A percentile compares a stretch with the other conserved stretches of the same genome.
These are phyloP conservation scores for Fomes fomentarius DNA, from an alignment of 1,284 basidiomycete species.

Conservation along the genomic window DNA sequence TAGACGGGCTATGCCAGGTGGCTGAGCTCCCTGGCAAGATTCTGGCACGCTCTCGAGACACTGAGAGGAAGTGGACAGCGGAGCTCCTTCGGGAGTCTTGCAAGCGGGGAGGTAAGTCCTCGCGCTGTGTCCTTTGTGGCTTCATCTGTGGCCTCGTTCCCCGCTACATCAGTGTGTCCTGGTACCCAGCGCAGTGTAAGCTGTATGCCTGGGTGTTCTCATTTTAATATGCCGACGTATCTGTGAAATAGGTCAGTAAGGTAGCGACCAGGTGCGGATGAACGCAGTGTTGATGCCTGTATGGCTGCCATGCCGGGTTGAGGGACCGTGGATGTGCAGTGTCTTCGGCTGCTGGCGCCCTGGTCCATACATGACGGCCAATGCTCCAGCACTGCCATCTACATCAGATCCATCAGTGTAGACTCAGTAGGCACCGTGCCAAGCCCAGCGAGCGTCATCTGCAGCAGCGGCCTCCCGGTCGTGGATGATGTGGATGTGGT, in stretches of 20 bases:
- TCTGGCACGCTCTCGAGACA: conserved; percentile 8
- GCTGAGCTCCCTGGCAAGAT: not conserved
- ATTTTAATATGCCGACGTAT: not conserved
- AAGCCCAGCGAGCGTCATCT: no score
- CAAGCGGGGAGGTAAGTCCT: not conserved
- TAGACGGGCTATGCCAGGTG: not conserved
- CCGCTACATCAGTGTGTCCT: conserved; percentile 21
- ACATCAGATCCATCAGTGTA: no score
- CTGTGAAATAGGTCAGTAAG: no score
- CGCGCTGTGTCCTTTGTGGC: conserved; percentile 22
- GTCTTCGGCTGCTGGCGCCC: no score
- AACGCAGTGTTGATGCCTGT: conserved; percentile 1
- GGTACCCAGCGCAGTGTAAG: conserved; percentile 22
- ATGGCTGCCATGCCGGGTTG: conserved; percentile 30
- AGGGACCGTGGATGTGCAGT: conserved; percentile 29
- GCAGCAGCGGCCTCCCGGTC: no score
- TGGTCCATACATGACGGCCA: no score
- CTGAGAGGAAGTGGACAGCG: conserved; percentile 18
- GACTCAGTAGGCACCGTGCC: no score
- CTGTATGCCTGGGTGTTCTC: conserved; percentile 2
- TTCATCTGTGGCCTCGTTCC: conserved; percentile 25
- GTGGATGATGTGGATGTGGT: no score
- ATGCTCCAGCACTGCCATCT: no score
- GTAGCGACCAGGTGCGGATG: not conserved
- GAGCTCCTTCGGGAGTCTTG: conserved; percentile 8